Percentiles rank a stretch among this genome's conserved stretches.
These are phyloP conservation scores for Boletus rubropictus DNA, from an alignment of 768 basidiomycete genomes.

Conservation along the genomic window DNA sequence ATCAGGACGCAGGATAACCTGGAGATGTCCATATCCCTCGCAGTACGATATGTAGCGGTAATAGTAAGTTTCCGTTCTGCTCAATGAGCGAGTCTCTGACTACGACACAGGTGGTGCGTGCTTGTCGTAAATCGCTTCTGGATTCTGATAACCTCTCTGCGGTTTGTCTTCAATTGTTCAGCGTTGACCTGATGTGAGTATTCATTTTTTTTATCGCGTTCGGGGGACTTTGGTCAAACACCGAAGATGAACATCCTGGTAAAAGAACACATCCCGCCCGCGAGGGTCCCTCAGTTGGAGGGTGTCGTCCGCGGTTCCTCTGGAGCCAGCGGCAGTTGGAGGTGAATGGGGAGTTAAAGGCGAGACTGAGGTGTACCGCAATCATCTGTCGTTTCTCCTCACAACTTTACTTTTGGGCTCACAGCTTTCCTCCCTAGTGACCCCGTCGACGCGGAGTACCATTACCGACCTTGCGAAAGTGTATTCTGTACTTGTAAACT, in stretches of 20 bases:
- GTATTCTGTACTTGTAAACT: neutral
- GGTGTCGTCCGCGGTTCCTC: slow-evolving; percentile 28
- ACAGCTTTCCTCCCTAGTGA: slow-evolving; percentile 3
- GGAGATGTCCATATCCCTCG: slow-evolving; percentile 53
- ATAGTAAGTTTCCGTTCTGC: slow-evolving; percentile 9
- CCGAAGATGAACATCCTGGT: slow-evolving; percentile 85
- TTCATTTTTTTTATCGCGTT: slow-evolving; percentile 2
- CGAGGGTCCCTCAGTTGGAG: slow-evolving; percentile 27
- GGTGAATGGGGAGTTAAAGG: slow-evolving; percentile 78
- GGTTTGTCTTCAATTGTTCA: neutral
- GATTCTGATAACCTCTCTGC: too few species aligned
- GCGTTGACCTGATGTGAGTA: slow-evolving; percentile 25
- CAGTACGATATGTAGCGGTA: slow-evolving; percentile 6
- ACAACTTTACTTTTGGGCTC: neutral
- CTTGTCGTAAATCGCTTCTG: neutral
- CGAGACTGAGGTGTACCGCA: slow-evolving; percentile 67
- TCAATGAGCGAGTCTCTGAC: neutral
- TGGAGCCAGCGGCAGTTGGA: slow-evolving; percentile 43
- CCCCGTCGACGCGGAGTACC: neutral
- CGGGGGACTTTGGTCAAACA: slow-evolving; percentile 22
- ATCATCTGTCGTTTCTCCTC: neutral
- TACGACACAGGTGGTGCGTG: neutral
- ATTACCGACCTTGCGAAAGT: neutral
- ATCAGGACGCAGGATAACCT: slow-evolving; percentile 91
- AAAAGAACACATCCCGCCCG: slow-evolving; percentile 72